Base-by-base conservation (phyloP, 2,329 filamentous ascomycete genomes). In the Teratosphaeria nubilosa region DNA sequence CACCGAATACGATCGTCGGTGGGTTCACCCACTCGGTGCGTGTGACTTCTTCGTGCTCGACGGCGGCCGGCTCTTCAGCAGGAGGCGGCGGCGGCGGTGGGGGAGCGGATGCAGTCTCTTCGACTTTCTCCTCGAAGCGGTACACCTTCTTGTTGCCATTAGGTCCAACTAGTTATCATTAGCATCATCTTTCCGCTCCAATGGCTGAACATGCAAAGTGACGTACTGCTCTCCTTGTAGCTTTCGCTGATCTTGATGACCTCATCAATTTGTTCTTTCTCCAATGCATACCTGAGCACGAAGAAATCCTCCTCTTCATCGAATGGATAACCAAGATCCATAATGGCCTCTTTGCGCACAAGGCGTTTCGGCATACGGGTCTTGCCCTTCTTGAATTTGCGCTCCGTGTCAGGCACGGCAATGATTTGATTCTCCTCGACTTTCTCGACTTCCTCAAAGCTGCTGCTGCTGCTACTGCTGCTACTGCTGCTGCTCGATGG, bases 261-360 rank as follows among this genome's bases (percentile, higher is more conserved):
- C 67, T 95, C 88, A 65, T 96, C 91, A 62, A 96, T 96, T 66
- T 96, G 90, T 20, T 92, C 85, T 66, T 95, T 91, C 16, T 90
- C 88, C 5, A 97, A 80, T 10, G 92, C 91, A 69, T 89, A 87
- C 65, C 88, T 84, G 34, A 97, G 85, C 56, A 96, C 82, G 65
- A 94, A 84, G 24, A 87, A 87, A 64, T 87, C 86, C 45, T 87
- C 90, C 88, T 96, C 90, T 76, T 95, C 88, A 58, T 89, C 82
- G 66, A 86, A 96, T 0, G 90, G 89, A 73, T 96, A 96, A 13
- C 88, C 87, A 14, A 95, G 78, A 63, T 96, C 89, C 62, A 88
- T 86, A 34, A 96, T 82, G 1, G 90, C 91, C 61, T 86, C 81
- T 70, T 88, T 87, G 63, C 88, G 88, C 14, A 95, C 89, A 60